Conservation (phyloP, 225 moss, liverwort and hornwort genomes). For the Marchantia paleacea region DNA sequence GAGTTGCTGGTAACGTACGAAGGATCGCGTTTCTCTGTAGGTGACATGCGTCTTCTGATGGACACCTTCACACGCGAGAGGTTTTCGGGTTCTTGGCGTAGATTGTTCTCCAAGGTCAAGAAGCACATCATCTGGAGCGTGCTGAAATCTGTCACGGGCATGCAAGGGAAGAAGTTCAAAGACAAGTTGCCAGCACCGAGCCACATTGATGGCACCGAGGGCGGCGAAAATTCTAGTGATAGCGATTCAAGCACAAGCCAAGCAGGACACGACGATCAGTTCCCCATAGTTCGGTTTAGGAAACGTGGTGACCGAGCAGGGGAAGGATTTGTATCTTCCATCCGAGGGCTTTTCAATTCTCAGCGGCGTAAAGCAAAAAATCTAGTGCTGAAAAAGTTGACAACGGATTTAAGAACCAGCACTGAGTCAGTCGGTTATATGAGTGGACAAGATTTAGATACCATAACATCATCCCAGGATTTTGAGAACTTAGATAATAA, state of each 20-base stretch:
- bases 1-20: slow-evolving; percentile 89
- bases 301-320: slow-evolving; percentile 82
- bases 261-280: slow-evolving; percentile 54
- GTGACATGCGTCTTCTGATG: slow-evolving; percentile 88
- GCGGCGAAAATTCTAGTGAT: slow-evolving; percentile 60
- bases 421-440: slow-evolving; percentile 39
- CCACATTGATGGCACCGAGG: slow-evolving; percentile 40
- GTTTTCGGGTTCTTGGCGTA: slow-evolving; percentile 87
- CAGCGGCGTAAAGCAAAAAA: slow-evolving; percentile 78
- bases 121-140: slow-evolving; percentile 98
- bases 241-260: slow-evolving; percentile 66
- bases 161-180: slow-evolving; percentile 98
- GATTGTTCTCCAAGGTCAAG: slow-evolving; percentile 91
- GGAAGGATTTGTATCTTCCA: slow-evolving; percentile 84
- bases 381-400: slow-evolving; percentile 71
- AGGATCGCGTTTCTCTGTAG: slow-evolving; percentile 83
- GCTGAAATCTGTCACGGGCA: slow-evolving; percentile 91
- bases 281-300: slow-evolving; percentile 46
- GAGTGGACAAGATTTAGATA: slow-evolving; percentile 63
- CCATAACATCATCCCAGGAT: slow-evolving; percentile 58
- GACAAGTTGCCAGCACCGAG: slow-evolving; percentile 71
- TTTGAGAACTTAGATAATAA: slow-evolving; percentile 49
- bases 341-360: slow-evolving; percentile 70
- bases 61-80: slow-evolving; percentile 77
- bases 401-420: slow-evolving; percentile 62